Evolutionary conservation across 1,284 basidiomycete genomes (phyloP), one percentile per base, ranked within the genome.

Genomic region (Cutaneotrichosporon spelunceum): DNA sequence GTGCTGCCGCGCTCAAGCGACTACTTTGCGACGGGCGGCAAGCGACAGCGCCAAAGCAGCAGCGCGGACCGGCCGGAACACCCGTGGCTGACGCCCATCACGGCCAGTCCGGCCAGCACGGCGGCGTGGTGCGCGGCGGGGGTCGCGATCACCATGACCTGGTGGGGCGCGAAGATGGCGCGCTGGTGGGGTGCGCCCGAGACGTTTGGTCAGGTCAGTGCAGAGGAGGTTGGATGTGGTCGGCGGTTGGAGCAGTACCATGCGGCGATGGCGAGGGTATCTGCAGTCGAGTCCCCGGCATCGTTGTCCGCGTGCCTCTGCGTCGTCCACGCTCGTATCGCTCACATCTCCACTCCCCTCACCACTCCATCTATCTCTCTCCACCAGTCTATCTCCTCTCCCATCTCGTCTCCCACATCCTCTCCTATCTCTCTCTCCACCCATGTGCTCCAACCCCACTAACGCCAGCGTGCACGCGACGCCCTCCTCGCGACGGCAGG

Each of bases 111-210:
- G 2, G 72, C 80, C 1, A 76, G 79, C 24, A 90, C 89, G 0
- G 76, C 89, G 47, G 69, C 80, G 7, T 90, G 86, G 81, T 79
- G 87, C 49, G 84, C 83, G 56, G 71, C 76, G 0, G 90, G 89
- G 2, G 81, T 83, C 0, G 68, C 78, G 4, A 61, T 89, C 3
- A 75, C 90, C 47, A 85, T 89, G 70, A 77, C 78, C 9, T 91
- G 88, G 87, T 91, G 89, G 88, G 87, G 84, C 2, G 82, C 83
- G 7, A 88, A 85, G 82, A 70, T 89, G 65, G 78, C 83, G 56
- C 63, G 75, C 29, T 89, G 86, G 86, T 82, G 61, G 61, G 52
- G 53, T 16, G 7, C 26, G 23, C 21, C 45, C 0, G 45, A 48
- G 45, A 27, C 26, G 7, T 59, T 68, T 64, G 45, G 63, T 16